Base-by-base conservation (phyloP, 1,284 basidiomycete genomes). In the Rugosomyces carneus region DNA sequence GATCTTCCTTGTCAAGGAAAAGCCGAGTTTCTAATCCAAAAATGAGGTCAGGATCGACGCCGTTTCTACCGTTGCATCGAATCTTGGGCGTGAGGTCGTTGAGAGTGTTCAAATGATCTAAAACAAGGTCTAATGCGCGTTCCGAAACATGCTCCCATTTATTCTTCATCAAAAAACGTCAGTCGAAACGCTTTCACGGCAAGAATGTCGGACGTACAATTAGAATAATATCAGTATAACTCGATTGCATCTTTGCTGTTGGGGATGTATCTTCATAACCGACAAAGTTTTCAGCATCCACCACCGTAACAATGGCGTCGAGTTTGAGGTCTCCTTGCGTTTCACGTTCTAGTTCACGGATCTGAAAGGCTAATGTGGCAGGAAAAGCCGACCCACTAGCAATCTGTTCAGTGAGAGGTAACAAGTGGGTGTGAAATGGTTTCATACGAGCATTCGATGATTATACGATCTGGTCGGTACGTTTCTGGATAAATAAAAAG, bases 221-320 rank as follows among this genome's bases (percentile, higher is more conserved):
- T 21, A 94, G 70, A 44, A 94, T 81, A 37, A 93, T 73, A 59
- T 95, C 92, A 2, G 90, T 92, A 61, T 93, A 95, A 58, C 85
- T 85, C n/a, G 92, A 89, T 68, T 93, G 91, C 79, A 94, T 89
- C 64, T 80, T 87, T 23, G 91, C 92, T 5, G 90, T 91, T 0
- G 86, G 84, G 18, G 85, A 90, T 2, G 79, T 84, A 61, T 95
- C 92, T 61, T 94, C 92, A 62, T 94, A 94, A 1, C 91, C 92
- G 5, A 68, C 62, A 62, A 94, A 94, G 63, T 93, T 93, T 63
- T 89, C 86, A 4, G 89, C 89, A 60, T 94, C 91, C 47, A 94
- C 72, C 11, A 94, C 90, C 0, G 91, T 94, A 27, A 92, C 73
- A 48, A 94, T 93, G 0, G 88, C 87, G 59, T 95, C 92, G 19